Conservation (phyloP, 2,329 filamentous ascomycete species). For the Hypoxylon sp. region DNA sequence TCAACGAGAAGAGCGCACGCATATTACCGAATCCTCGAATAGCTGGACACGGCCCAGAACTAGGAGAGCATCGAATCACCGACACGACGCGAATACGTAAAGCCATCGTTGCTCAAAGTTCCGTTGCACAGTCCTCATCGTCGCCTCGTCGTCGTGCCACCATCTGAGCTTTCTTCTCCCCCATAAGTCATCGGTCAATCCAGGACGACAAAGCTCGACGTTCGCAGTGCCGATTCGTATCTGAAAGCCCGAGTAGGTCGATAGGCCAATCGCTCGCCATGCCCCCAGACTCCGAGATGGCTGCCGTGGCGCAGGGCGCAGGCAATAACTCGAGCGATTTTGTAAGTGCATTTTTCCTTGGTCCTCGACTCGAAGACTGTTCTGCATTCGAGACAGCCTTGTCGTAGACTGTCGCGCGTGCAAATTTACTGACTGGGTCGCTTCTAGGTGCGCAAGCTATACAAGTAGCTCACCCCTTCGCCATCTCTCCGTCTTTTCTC, state of each 20-base stretch:
- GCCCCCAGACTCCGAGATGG: conserved; percentile 50
- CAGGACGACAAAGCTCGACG: conserved; percentile 16
- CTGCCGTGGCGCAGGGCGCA: conserved; percentile 50
- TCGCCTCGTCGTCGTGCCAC: conserved; percentile 24
- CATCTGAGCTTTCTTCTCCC: conserved; percentile 16
- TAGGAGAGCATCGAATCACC: conserved; percentile 25
- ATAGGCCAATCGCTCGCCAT: conserved; percentile 40
- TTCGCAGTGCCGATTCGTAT: conserved; percentile 28
- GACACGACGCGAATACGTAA: conserved; percentile 29
- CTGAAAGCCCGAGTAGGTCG: conserved; percentile 15
- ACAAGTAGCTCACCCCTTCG: conserved; percentile 74
- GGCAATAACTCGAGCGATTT: conserved; percentile 92
- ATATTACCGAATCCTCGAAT: conserved; percentile 23
- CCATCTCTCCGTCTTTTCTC: conserved; percentile 17
- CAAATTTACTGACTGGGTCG: conserved; percentile 41
- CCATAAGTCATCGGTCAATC: conserved; percentile 5
- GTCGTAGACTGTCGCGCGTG: conserved; percentile 36
- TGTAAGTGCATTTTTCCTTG: conserved; percentile 71
- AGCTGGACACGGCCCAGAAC: conserved; percentile 27
- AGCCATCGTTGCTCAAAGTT: conserved; percentile 26
- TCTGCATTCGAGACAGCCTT: conserved; percentile 25
- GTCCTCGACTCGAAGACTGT: conserved; percentile 1
- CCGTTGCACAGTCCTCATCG: conserved; percentile 25
- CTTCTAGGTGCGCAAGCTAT: conserved; percentile 90
- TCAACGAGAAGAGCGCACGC: conserved; percentile 29